Conservation (phyloP, 192 early-diverging fungal species). For the Mortierella alpina region DNA sequence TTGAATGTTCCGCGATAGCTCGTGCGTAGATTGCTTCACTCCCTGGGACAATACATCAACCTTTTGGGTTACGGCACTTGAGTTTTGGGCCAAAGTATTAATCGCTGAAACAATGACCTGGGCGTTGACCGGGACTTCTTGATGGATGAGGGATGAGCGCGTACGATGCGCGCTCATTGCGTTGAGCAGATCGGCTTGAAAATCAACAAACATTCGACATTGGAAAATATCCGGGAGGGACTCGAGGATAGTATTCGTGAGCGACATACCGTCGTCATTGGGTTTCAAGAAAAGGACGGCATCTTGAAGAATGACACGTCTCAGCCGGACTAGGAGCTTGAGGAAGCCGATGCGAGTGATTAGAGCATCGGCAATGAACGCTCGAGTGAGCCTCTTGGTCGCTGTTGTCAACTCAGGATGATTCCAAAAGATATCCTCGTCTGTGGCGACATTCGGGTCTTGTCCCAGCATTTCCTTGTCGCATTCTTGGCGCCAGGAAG, state of each 20-base stretch:
- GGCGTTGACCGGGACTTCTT: not conserved
- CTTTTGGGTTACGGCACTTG: not conserved
- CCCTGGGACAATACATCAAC: too few relatives aligned
- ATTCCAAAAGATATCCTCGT: not conserved
- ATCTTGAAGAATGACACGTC: constrained; percentile 36
- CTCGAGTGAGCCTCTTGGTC: not conserved
- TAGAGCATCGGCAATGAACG: not conserved
- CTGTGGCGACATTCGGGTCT: constrained; percentile 11
- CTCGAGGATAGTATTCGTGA: not conserved
- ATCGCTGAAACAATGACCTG: not conserved
- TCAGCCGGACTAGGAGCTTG: constrained; percentile 8
- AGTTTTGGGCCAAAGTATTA: not conserved
- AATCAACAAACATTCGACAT: not conserved
- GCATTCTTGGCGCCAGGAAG: constrained; percentile 15
- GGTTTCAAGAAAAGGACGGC: constrained; percentile 12
- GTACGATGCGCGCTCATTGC: not conserved
- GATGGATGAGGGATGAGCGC: not conserved
- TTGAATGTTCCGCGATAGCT: too few relatives aligned
- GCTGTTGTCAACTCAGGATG: not conserved
- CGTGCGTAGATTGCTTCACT: too few relatives aligned
- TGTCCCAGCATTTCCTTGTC: constrained; percentile 17
- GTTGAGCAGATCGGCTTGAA: not conserved
- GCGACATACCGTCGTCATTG: not conserved
- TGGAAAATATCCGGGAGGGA: not conserved
- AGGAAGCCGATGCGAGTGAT: constrained; percentile 14